Evolutionary conservation across 371 early-diverging fungal genomes (phyloP).

Genomic region (Mortierella sp.): DNA sequence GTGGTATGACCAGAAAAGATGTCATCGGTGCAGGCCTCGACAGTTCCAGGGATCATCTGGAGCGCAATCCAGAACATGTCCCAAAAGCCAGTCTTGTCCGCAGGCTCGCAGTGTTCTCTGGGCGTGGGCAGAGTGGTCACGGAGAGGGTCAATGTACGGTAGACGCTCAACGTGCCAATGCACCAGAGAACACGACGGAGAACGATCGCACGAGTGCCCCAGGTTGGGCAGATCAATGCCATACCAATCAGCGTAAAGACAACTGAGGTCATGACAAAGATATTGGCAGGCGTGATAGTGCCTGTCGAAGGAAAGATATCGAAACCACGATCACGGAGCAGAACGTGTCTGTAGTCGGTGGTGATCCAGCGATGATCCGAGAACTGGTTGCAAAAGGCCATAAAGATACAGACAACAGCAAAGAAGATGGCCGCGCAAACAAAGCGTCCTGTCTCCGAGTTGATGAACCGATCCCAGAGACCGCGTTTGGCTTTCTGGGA

Average conservation of each 20-base stretch:
- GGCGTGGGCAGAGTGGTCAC: conserved; percentile 80
- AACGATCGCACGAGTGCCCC: conserved; percentile 63
- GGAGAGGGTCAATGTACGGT: conserved; percentile 69
- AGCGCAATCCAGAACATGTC: conserved; percentile 51
- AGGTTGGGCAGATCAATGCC: conserved; percentile 59
- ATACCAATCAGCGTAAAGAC: conserved; percentile 59
- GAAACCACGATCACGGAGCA: conserved; percentile 49
- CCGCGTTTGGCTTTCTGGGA: conserved; percentile 1
- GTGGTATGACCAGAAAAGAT: conserved; percentile 82
- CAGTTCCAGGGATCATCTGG: conserved; percentile 59
- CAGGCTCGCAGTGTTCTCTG: conserved; percentile 58
- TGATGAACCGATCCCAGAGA: conserved; percentile 21
- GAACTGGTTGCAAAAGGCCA: conserved; percentile 55
- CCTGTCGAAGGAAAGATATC: conserved; percentile 40
- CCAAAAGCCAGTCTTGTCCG: conserved; percentile 39
- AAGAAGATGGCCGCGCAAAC: conserved; percentile 30
- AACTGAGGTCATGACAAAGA: conserved; percentile 56
- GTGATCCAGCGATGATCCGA: conserved; percentile 53
- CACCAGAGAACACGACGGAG: conserved; percentile 71
- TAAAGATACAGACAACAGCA: conserved; percentile 36
- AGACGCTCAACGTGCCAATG: conserved; percentile 65
- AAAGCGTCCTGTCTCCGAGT: conserved; percentile 40
- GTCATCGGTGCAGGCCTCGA: conserved; percentile 76
- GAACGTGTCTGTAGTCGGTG: conserved; percentile 26
- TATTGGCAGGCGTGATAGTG: conserved; percentile 55